phyloP scores from a whole-genome alignment of 169 alveolate species.

The Cyclospora cayetanensis region DNA sequence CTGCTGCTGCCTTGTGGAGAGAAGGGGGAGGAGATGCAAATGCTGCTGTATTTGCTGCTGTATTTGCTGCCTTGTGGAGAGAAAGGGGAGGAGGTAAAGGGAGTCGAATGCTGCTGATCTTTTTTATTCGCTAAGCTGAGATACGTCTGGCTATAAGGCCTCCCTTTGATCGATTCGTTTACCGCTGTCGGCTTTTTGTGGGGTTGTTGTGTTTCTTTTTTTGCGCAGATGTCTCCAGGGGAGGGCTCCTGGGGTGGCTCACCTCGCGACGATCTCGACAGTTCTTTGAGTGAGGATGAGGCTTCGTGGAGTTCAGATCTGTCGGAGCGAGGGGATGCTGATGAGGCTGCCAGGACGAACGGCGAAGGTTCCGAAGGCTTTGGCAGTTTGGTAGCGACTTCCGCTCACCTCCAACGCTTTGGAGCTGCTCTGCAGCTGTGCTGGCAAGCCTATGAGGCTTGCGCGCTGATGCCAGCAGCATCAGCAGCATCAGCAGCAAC shows the following conservation, averaged over 20 bases:
- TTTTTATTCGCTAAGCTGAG: too few relatives aligned
- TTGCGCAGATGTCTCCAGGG: too few relatives aligned
- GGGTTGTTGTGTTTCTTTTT: too few relatives aligned
- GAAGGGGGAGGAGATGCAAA: too few relatives aligned
- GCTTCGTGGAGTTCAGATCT: neutral
- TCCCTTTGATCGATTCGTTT: too few relatives aligned
- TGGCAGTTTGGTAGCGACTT: neutral
- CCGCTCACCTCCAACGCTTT: neutral
- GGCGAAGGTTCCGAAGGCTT: conserved; percentile 2
- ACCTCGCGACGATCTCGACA: neutral
- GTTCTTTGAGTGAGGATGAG: neutral
- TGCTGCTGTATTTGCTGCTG: too few relatives aligned
- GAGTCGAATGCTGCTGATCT: too few relatives aligned
- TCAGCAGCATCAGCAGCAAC: neutral
- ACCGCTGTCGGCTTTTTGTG: too few relatives aligned
- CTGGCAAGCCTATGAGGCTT: conserved; percentile 10
- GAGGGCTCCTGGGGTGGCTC: neutral
- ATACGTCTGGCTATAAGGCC: too few relatives aligned
- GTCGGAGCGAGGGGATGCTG: conserved; percentile 6
- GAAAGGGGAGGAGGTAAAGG: too few relatives aligned
- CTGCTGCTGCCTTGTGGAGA: too few relatives aligned
- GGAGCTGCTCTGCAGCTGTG: neutral
- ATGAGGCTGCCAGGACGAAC: neutral
- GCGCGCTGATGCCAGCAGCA: neutral
- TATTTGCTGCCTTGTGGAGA: too few relatives aligned